These are phyloP conservation scores for Kalaharituber pfeilii DNA, from an alignment of 2,329 filamentous ascomycete genomes.

Conservation along the genomic window DNA sequence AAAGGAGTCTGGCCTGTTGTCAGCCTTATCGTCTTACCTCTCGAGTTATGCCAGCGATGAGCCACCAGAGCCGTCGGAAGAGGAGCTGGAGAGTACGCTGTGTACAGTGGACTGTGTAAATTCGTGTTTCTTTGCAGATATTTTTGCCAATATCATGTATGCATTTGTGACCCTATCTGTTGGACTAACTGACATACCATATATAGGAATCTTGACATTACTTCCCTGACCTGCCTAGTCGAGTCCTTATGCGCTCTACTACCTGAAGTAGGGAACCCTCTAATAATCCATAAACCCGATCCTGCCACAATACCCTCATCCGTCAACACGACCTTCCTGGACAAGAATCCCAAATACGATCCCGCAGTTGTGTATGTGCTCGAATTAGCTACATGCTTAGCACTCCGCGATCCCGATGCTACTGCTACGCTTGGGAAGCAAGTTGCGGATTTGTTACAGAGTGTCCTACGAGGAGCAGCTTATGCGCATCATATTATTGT, in stretches of 20 bases:
- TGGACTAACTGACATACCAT: conserved; percentile 11
- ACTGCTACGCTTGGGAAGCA: conserved; percentile 57
- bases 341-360: conserved; percentile 53
- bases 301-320: conserved; percentile 44
- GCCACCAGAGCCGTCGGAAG: conserved; percentile 89
- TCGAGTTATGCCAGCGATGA: conserved; percentile 98
- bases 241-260: conserved; percentile 61
- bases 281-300: conserved; percentile 85
- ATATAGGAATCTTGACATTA: conserved; percentile 42
- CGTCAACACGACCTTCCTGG: conserved; percentile 40
- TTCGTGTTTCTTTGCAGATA: conserved; percentile 65
- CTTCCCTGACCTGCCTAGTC: conserved; percentile 45
- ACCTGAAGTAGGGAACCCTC: conserved; percentile 66
- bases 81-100: conserved; percentile 88
- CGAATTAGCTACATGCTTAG: conserved; percentile 70
- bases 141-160: conserved; percentile 69
- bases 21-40: conserved; percentile 87
- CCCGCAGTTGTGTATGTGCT: conserved; percentile 78
- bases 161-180: conserved; percentile 22
- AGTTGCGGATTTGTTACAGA: conserved; percentile 64
- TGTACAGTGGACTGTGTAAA: conserved; percentile 89
- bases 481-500: conserved; percentile 70
- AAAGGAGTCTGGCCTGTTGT: conserved; percentile 72
- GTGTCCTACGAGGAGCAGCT: conserved; percentile 59
- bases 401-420: conserved; percentile 56